Base-by-base conservation (phyloP, 805 yeast genomes). In the Soucietia sequanensis region DNA sequence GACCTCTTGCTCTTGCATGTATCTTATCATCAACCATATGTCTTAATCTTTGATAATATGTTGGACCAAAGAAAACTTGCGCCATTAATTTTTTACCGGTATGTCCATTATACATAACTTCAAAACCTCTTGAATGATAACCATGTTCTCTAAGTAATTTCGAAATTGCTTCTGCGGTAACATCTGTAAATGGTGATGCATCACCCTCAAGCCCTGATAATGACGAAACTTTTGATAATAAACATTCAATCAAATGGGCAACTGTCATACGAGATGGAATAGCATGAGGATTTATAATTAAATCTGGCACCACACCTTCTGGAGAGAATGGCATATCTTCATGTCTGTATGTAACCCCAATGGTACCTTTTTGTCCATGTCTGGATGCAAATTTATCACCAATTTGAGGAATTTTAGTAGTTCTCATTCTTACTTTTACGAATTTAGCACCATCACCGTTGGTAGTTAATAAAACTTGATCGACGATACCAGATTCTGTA, bases 241-340 rank as follows among this genome's bases (percentile, higher is more conserved):
- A 72, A 84, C 99, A 93, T 73, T 93, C 99, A 65, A 93, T 91
- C 73, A 93, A 83, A 74, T 93, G 98, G 32, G 99, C 99, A 42
- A 93, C 99, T 26, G 99, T 93, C 99, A 93, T 93, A 78, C 99
- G 97, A 39, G 99, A 93, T 50, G 99, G 99, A 77, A 93, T 93
- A 58, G 98, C 99, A 67, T 93, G 99, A 2, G 99, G 99, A 63
- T 93, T 93, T 60, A 93, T 93, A 54, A 93, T 88, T 58, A 93
- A 74, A 68, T 93, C 99, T 6, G 99, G 99, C 24, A 91, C 97
- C 58, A 91, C 65, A 62, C 99, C 99, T 62, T 91, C 95, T 3
- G 87, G 75, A 6, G 95, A 82, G 62, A 93, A 93, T 19, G 99
- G 99, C 98, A 93, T 91, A 61, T 93, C 99, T 65, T 93, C 99